Conservation (phyloP, 2,329 filamentous ascomycete species). For the Pezicula carpinea region DNA sequence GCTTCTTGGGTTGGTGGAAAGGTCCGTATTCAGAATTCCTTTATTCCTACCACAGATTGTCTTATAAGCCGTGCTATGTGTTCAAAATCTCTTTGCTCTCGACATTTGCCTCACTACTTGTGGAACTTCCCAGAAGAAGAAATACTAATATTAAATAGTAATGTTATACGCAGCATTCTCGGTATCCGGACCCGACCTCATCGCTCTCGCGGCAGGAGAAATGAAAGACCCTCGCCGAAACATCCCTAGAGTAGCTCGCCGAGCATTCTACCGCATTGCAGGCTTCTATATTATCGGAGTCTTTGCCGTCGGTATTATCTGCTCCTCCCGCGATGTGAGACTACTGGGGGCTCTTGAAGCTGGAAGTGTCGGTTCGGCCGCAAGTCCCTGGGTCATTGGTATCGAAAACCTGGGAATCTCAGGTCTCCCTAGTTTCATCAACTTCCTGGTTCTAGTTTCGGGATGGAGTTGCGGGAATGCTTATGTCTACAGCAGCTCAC, state of each 20-base stretch:
- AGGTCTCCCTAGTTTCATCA: slow-evolving; percentile 44
- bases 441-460: slow-evolving; percentile 45
- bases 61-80: too few relatives aligned
- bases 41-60: too few relatives aligned
- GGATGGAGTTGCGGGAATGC: slow-evolving; percentile 50
- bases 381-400: slow-evolving; percentile 42
- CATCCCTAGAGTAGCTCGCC: slow-evolving; percentile 42
- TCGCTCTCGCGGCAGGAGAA: slow-evolving; percentile 50
- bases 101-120: too few relatives aligned
- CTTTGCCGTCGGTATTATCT: slow-evolving; percentile 41
- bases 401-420: slow-evolving; percentile 42
- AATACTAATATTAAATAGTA: not conserved
- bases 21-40: too few relatives aligned
- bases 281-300: slow-evolving; percentile 46
- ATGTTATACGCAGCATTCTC: not conserved
- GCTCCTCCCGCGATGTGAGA: slow-evolving; percentile 31
- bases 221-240: slow-evolving; percentile 43
- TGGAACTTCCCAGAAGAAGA: too few relatives aligned
- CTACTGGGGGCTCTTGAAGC: slow-evolving; percentile 31
- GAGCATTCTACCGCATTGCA: slow-evolving; percentile 48
- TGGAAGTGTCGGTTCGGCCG: slow-evolving; percentile 40
- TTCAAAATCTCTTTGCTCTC: too few relatives aligned
- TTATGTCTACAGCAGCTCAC: slow-evolving; percentile 44
- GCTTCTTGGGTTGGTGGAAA: slow-evolving; percentile 46
- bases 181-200: slow-evolving; percentile 36